These are phyloP conservation scores for Paratinospora sagittata DNA, from an alignment of 164 flowering plant genomes.

Conservation along the genomic window DNA sequence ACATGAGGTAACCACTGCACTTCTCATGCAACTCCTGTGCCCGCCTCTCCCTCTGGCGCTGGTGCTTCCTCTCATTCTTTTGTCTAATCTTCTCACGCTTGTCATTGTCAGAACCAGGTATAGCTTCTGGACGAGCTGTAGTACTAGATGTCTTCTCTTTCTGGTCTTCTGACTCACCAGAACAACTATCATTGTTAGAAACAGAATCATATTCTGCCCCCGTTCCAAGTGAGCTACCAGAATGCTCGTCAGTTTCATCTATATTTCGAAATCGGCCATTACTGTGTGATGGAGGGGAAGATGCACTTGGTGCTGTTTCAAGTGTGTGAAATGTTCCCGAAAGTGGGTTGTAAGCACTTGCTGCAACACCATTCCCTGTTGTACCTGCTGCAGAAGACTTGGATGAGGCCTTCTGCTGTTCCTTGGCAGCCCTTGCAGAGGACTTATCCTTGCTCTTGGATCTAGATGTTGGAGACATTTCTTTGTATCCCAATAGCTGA, in stretches of 20 bases:
- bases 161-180: constrained; percentile 92
- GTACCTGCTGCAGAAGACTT: constrained; percentile 47
- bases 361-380: constrained; percentile 39
- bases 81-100: constrained; percentile 86
- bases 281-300: constrained; percentile 41
- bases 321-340: constrained; percentile 76
- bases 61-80: constrained; percentile 95
- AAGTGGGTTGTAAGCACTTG: constrained; percentile 77
- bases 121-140: constrained; percentile 36
- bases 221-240: constrained; percentile 50
- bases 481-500: not conserved
- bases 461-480: constrained; percentile 81
- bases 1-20: constrained; percentile 83
- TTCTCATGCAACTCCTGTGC: constrained; percentile 87
- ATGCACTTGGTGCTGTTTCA: constrained; percentile 42
- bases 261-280: constrained; percentile 74
- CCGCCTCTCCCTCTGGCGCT: constrained; percentile 88
- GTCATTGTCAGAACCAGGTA: constrained; percentile 81
- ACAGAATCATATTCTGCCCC: constrained; percentile 73
- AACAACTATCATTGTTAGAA: constrained; percentile 86
- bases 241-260: constrained; percentile 68
- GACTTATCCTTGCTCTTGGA: constrained; percentile 72
- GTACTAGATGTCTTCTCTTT: constrained; percentile 54
- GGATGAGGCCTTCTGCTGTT: constrained; percentile 51
- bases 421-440: constrained; percentile 47